Evolutionary conservation across 345 rosid genomes (phyloP).

Genomic region (Clarkia xantiana): DNA sequence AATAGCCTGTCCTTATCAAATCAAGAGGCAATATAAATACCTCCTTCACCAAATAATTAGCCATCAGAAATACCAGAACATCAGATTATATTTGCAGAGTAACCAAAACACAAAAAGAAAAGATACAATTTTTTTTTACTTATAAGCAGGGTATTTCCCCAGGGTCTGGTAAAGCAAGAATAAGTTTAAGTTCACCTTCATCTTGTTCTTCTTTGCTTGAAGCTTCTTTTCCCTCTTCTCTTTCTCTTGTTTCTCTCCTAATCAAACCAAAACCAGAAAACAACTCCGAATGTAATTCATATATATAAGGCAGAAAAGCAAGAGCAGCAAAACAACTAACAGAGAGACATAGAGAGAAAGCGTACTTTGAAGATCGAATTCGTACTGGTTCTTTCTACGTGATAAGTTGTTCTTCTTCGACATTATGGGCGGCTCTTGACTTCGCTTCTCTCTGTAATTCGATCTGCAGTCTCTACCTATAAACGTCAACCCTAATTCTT

Average conservation of each 20-base stretch:
- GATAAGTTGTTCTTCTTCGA: conserved; percentile 93
- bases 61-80: too few species aligned
- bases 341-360: neutral
- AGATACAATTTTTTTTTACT: too few species aligned
- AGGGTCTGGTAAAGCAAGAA: neutral
- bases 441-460: too few species aligned
- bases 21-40: neutral
- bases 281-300: neutral
- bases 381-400: conserved; percentile 70
- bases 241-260: conserved; percentile 68
- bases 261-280: conserved; percentile 5
- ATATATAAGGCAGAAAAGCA: neutral
- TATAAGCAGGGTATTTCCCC: too few species aligned
- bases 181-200: conserved; percentile 43
- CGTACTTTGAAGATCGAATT: conserved; percentile 67
- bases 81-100: too few species aligned
- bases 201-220: conserved; percentile 72
- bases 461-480: too few species aligned
- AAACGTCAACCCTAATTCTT: too few species aligned
- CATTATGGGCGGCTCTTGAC: conserved; percentile 17
- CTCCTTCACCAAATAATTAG: too few species aligned
- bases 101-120: too few species aligned
- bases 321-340: neutral
- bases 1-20: neutral
- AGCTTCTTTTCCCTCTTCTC: conserved; percentile 61